Base-by-base conservation (phyloP, 169 alveolate species). In the Cryptosporidium sp. region DNA sequence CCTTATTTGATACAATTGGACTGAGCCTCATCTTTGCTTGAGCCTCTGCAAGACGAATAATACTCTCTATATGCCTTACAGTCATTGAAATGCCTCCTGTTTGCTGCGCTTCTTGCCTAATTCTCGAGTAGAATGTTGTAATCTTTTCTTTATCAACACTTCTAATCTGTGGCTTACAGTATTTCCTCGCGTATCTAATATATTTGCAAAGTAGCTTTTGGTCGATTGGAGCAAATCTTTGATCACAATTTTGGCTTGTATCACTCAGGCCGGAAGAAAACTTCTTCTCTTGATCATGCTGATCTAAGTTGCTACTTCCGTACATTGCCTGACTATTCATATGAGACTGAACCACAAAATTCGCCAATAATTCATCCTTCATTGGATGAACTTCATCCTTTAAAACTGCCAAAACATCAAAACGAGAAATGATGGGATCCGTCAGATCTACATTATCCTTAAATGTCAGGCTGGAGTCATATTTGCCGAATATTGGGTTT, bases 381-480 rank as follows among this genome's bases (percentile, higher is more conserved):
- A 95, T 97, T 26, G 94, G 96, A 84, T 97, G 96, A n/a, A 98
- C 98, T 74, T 96, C 98, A 92, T 99, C 99, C 80, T 97, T 95
- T 65, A 98, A 96, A 31, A 99, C 99, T 71, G 99, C 96, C 59
- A 98, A 93, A 67, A 98, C 93, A 94, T 99, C 99, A 94, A 99
- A 99, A 84, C 99, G 96, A 62, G 99, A 96, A 85, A 98, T 94
- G 73, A 99, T 98, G 0, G 99, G 99, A 71, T 98, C 99, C 29
- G 99, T 96, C 62, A 98, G 94, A 91, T 99, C 99, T 41, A 99
- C 99, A 94, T 99, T 99, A 91, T 99, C 99, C 71, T 95, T 95
- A 92, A 99, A 99, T 71, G 98, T 97, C 80, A 96, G 84, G 73
- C 98, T 94, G 23, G 99, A 97, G 87, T 99, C 99, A 92, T 98